phyloP scores from a whole-genome alignment of 2,329 filamentous ascomycete genomes.

The Chaetothyriales sp. region DNA sequence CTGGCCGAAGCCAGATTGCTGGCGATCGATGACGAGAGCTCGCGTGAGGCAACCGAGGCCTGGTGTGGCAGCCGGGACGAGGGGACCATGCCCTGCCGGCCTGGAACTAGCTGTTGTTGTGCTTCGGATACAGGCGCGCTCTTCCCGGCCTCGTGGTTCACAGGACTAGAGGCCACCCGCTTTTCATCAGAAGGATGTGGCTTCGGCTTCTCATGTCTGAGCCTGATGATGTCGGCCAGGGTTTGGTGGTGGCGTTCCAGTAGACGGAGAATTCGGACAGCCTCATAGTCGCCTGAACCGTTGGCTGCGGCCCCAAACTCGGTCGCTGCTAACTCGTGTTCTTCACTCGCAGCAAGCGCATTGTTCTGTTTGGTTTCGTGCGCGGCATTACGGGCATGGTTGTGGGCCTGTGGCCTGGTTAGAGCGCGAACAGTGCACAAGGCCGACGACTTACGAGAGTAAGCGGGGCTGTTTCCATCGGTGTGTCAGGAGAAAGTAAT shows the following conservation, averaged over 20 bases:
- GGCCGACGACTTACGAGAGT: constrained; percentile 38
- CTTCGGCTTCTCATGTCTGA: constrained; percentile 42
- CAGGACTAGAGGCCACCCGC: neutral
- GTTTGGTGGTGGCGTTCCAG: constrained; percentile 78
- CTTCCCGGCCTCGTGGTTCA: neutral
- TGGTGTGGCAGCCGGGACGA: constrained; percentile 24
- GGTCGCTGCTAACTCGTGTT: constrained; percentile 74
- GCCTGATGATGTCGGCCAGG: constrained; percentile 66
- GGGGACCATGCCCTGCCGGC: no score
- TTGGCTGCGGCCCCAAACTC: constrained; percentile 77
- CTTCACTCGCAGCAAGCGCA: constrained; percentile 67
- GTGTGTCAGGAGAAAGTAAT: constrained; percentile 2
- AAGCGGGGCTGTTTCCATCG: constrained; percentile 56
- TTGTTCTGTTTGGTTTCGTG: constrained; percentile 52
- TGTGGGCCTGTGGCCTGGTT: constrained; percentile 50
- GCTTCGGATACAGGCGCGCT: constrained; percentile 9
- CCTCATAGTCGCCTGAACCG: constrained; percentile 54
- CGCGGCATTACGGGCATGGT: constrained; percentile 73
- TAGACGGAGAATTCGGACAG: constrained; percentile 65
- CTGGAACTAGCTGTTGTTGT: constrained; percentile 2
- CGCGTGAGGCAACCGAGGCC: constrained; percentile 42
- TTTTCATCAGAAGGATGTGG: neutral
- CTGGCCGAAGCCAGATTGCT: constrained; percentile 75
- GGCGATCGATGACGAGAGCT: constrained; percentile 67
- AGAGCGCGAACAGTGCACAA: constrained; percentile 10